Conservation (phyloP, 108 stramenopile genomes). For the Nitzschia palea region DNA sequence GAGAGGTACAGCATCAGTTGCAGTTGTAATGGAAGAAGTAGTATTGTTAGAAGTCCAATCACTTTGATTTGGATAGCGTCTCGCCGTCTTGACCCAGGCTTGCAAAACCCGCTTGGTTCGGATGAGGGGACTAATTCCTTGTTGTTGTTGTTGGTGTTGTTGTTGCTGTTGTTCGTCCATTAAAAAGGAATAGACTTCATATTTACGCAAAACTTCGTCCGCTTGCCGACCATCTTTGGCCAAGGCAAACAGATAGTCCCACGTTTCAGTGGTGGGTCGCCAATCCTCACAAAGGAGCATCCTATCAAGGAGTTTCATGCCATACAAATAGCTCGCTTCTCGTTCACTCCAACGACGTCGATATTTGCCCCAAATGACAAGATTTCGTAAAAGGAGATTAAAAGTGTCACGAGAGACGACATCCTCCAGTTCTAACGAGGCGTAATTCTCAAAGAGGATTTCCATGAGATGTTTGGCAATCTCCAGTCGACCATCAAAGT, state of each 20-base stretch:
- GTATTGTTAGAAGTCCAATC: too few species aligned
- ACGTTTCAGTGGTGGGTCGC: constrained; percentile 31
- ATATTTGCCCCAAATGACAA: neutral
- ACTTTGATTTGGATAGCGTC: too few species aligned
- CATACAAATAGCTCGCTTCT: neutral
- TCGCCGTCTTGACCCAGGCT: too few species aligned
- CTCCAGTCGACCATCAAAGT: too few species aligned
- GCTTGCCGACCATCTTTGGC: constrained; percentile 8
- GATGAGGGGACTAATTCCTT: neutral
- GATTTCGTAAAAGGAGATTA: constrained; percentile 12
- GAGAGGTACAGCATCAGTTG: neutral
- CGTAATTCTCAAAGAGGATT: neutral
- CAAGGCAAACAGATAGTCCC: constrained; percentile 17
- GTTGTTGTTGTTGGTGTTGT: neutral
- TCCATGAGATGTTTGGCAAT: constrained; percentile 15
- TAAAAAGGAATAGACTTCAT: constrained; percentile 20
- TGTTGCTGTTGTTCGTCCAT: neutral
- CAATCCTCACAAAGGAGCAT: constrained; percentile 20
- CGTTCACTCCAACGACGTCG: neutral
- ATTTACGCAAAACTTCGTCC: constrained; percentile 12
- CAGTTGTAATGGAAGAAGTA: too few species aligned
- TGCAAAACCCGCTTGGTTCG: too few species aligned
- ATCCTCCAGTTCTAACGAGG: constrained; percentile 22
- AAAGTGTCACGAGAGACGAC: constrained; percentile 21
- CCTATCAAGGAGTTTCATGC: constrained; percentile 18